Conservation (phyloP, 306 rosid species). For the Quercus dentata region DNA sequence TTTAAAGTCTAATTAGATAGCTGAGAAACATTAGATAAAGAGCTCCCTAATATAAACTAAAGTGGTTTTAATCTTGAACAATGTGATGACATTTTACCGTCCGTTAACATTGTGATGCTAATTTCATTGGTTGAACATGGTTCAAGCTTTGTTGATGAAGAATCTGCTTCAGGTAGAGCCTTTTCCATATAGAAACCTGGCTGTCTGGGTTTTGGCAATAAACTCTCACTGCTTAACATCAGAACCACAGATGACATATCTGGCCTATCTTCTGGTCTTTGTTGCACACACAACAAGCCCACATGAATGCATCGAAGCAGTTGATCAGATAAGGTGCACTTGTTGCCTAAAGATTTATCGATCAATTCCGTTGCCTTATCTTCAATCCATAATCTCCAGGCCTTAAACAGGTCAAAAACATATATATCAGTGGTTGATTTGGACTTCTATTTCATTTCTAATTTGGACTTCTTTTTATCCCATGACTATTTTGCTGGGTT, state of each 20-base stretch:
- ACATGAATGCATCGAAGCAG: slow-evolving; percentile 46
- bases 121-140: slow-evolving; percentile 25
- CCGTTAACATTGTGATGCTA: slow-evolving; percentile 19
- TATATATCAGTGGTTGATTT: too few species aligned
- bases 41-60: too few species aligned
- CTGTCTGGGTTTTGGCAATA: slow-evolving; percentile 43
- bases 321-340: background rate
- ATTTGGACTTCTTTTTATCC: too few species aligned
- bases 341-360: slow-evolving; percentile 18
- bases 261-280: slow-evolving; percentile 47
- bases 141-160: background rate
- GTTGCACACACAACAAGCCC: slow-evolving; percentile 52
- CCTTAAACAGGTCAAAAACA: slow-evolving; percentile 3
- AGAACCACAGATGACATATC: slow-evolving; percentile 46
- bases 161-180: background rate
- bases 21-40: too few species aligned
- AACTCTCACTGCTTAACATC: slow-evolving; percentile 38
- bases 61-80: too few species aligned
- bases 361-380: background rate
- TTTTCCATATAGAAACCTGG: slow-evolving; percentile 34
- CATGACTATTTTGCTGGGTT: too few species aligned
- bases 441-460: too few species aligned
- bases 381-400: slow-evolving; percentile 30
- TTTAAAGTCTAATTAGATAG: too few species aligned
- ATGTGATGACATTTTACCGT: slow-evolving; percentile 8